Percentiles rank a stretch among this genome's conserved stretches.
Conservation (phyloP, 2,329 filamentous ascomycete genomes). For the Grosmannia penicillata region DNA sequence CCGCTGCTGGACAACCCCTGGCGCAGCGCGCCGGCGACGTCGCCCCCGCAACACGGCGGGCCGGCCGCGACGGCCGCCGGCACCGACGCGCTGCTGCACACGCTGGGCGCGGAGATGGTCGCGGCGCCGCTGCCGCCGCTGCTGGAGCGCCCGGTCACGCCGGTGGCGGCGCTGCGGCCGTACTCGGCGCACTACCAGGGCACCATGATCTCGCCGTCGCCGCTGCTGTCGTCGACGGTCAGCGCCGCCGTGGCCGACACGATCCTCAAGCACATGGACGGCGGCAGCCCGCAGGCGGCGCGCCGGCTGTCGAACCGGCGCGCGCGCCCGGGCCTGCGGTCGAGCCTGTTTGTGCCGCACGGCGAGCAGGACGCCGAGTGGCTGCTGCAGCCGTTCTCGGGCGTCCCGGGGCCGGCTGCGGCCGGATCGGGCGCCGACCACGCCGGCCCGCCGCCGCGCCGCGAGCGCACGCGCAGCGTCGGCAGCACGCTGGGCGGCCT, state of each 20-base stretch:
- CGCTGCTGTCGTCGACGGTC: conserved; percentile 40
- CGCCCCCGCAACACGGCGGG: neutral
- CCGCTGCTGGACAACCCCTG: conserved; percentile 29
- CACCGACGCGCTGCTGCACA: conserved; percentile 13
- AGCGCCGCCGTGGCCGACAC: conserved; percentile 42
- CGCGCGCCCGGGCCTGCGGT: conserved; percentile 33
- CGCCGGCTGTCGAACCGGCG: conserved; percentile 30
- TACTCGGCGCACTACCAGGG: conserved; percentile 26
- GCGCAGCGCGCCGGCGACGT: conserved; percentile 12
- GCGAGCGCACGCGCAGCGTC: conserved; percentile 22
- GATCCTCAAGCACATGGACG: conserved; percentile 27
- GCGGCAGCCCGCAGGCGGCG: conserved; percentile 18
- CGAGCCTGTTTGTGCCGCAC: conserved; percentile 39
- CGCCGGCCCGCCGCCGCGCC: no score
- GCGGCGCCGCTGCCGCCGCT: conserved; percentile 13
- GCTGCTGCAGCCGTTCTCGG: conserved; percentile 1
- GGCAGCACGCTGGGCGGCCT: conserved; percentile 23
- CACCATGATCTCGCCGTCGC: conserved; percentile 43
- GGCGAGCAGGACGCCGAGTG: conserved; percentile 17
- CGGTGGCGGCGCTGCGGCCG: conserved; percentile 16
- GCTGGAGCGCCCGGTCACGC: conserved; percentile 14
- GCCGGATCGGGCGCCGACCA: no score
- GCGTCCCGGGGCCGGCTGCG: neutral
- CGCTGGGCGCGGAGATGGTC: conserved; percentile 2
- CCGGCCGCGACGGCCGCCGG: conserved; percentile 12